Evolutionary conservation across 2,329 filamentous ascomycete genomes (phyloP).

Genomic region (Talaromyces sp.): DNA sequence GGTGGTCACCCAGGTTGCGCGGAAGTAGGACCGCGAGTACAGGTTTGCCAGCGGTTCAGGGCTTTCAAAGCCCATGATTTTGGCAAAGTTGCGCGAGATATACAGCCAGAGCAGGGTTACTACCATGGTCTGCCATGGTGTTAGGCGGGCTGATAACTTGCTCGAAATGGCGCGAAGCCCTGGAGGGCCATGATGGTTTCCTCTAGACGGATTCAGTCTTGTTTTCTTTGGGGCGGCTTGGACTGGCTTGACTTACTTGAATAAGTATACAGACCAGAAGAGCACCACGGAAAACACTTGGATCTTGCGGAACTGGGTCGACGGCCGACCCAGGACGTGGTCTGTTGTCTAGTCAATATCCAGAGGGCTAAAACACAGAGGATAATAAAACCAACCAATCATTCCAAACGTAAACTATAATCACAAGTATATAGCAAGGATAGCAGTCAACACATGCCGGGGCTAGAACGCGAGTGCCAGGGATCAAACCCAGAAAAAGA

Average conservation of each 20-base stretch:
- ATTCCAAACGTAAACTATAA: background rate
- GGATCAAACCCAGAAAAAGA: background rate
- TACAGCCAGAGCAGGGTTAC: slow-evolving; percentile 89
- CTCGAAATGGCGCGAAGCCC: slow-evolving; percentile 66
- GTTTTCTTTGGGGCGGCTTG: background rate
- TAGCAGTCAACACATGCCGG: background rate
- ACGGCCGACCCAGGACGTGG: slow-evolving; percentile 87
- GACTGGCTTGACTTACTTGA: slow-evolving; percentile 51
- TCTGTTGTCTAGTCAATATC: slow-evolving; percentile 46
- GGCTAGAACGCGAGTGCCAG: background rate
- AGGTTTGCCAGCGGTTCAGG: slow-evolving; percentile 92
- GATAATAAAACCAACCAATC: background rate
- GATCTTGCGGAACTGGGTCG: slow-evolving; percentile 83
- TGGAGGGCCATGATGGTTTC: slow-evolving; percentile 84
- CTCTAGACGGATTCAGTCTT: slow-evolving; percentile 48
- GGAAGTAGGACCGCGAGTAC: slow-evolving; percentile 88
- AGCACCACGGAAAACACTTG: slow-evolving; percentile 88
- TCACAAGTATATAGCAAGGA: background rate
- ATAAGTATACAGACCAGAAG: slow-evolving; percentile 85
- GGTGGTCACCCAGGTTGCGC: slow-evolving; percentile 94
- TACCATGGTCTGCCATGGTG: slow-evolving; percentile 84
- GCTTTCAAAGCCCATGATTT: slow-evolving; percentile 82
- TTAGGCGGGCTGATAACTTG: slow-evolving; percentile 65
- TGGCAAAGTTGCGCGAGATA: slow-evolving; percentile 86
- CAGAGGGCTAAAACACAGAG: background rate